Evolutionary conservation across 2,329 filamentous ascomycete genomes (phyloP).

Genomic region (Bipolaris oryzae): DNA sequence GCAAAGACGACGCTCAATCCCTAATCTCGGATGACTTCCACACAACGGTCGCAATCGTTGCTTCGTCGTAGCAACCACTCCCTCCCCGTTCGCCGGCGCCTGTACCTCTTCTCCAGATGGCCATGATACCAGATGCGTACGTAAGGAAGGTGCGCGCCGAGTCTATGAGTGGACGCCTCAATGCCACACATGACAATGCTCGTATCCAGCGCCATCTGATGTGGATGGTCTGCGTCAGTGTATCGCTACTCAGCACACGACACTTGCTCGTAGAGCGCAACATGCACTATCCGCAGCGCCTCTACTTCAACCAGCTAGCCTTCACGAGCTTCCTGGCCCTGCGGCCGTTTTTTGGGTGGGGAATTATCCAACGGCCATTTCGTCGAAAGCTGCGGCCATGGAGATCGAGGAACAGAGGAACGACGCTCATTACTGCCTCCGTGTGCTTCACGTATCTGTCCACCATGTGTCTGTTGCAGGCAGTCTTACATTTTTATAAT

Average conservation of each 20-base stretch:
- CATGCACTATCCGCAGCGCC: slow-evolving; percentile 28
- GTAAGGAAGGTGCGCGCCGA: neutral
- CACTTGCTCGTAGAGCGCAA: slow-evolving; percentile 30
- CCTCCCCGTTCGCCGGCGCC: neutral
- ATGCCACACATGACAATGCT: neutral
- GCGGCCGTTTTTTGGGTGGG: neutral
- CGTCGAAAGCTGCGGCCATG: neutral
- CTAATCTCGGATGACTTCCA: neutral
- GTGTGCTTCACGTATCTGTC: slow-evolving; percentile 24
- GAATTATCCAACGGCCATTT: slow-evolving; percentile 1
- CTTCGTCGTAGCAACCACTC: neutral
- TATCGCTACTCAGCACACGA: slow-evolving; percentile 26
- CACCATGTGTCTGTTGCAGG: slow-evolving; percentile 30
- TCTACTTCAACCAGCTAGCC: slow-evolving; percentile 21
- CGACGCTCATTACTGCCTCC: slow-evolving; percentile 1
- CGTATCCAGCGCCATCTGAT: slow-evolving; percentile 4
- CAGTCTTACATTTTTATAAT: slow-evolving; percentile 40
- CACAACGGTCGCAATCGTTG: neutral
- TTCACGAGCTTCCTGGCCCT: slow-evolving; percentile 3
- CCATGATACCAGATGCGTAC: neutral
- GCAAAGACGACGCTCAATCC: neutral
- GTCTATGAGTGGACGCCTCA: neutral
- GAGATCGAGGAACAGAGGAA: slow-evolving; percentile 4
- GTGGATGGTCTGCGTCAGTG: slow-evolving; percentile 21
- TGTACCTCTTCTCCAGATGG: neutral